Evolutionary conservation across 2,329 filamentous ascomycete genomes (phyloP).

Genomic region (Aureobasidium sp.): DNA sequence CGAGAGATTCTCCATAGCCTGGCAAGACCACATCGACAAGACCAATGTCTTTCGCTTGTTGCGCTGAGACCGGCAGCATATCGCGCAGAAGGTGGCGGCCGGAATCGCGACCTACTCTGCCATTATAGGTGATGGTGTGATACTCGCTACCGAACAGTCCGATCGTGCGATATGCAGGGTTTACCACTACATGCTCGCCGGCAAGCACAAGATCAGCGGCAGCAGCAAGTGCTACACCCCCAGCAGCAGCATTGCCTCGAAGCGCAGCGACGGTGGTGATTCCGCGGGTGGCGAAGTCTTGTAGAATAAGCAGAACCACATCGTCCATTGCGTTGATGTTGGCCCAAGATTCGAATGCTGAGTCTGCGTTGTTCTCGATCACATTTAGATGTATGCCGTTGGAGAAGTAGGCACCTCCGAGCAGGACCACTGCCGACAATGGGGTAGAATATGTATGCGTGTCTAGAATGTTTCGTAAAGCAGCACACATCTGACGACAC

Average conservation of each 20-base stretch:
- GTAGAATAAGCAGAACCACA: conserved; percentile 32
- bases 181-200: conserved; percentile 32
- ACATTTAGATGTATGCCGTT: conserved; percentile 39
- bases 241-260: conserved; percentile 36
- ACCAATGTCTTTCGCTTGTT: conserved; percentile 32
- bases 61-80: conserved; percentile 33
- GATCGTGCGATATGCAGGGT: conserved; percentile 35
- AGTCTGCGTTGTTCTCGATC: conserved; percentile 33
- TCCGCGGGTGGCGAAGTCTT: conserved; percentile 29
- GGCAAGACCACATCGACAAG: conserved; percentile 35
- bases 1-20: conserved; percentile 26
- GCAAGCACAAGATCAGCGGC: conserved; percentile 32
- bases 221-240: conserved; percentile 36
- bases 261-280: conserved; percentile 34
- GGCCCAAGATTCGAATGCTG: conserved; percentile 34
- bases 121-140: conserved; percentile 34
- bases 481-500: conserved; percentile 31
- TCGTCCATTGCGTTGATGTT: conserved; percentile 41
- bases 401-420: conserved; percentile 38
- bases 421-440: conserved; percentile 32
- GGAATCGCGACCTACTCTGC: conserved; percentile 29
- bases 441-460: conserved; percentile 23
- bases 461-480: conserved; percentile 30
- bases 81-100: conserved; percentile 27
- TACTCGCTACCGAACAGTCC: conserved; percentile 35